phyloP scores from a whole-genome alignment of 1,284 basidiomycete genomes.

The Leccinum griseonigrum region DNA sequence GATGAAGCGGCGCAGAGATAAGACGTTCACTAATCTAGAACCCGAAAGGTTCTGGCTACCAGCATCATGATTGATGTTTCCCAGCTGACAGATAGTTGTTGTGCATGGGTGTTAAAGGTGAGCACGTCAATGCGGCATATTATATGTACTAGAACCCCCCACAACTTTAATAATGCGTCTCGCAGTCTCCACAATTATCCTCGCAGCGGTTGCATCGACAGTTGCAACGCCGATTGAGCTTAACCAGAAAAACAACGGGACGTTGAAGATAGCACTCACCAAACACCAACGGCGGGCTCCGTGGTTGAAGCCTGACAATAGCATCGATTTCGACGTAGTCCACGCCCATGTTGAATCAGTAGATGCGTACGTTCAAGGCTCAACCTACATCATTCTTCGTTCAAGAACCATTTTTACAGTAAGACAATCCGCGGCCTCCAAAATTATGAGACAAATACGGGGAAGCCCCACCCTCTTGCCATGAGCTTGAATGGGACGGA shows the following conservation, averaged over 20 bases:
- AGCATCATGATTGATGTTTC: too few species aligned
- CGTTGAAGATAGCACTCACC: background rate
- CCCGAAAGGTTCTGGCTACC: too few species aligned
- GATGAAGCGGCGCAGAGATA: too few species aligned
- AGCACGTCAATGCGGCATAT: too few species aligned
- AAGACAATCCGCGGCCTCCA: background rate
- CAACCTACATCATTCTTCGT: background rate
- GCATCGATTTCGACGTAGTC: background rate
- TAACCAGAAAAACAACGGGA: background rate
- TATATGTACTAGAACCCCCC: background rate
- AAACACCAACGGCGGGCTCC: background rate
- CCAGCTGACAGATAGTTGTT: too few species aligned
- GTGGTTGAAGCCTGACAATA: background rate
- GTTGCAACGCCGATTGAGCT: background rate
- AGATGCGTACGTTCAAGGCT: background rate
- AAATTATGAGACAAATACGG: background rate
- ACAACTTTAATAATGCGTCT: background rate
- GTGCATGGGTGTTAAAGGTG: too few species aligned
- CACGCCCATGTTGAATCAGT: background rate
- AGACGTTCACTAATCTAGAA: too few species aligned
- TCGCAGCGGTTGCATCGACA: background rate
- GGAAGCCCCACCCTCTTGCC: background rate
- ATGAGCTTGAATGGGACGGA: background rate
- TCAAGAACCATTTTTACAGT: background rate
- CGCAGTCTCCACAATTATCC: background rate